Percentiles rank a stretch among this genome's conserved stretches.
Conservation (phyloP, 169 alveolate genomes). For the Ophryocystis elektroscirrha region DNA sequence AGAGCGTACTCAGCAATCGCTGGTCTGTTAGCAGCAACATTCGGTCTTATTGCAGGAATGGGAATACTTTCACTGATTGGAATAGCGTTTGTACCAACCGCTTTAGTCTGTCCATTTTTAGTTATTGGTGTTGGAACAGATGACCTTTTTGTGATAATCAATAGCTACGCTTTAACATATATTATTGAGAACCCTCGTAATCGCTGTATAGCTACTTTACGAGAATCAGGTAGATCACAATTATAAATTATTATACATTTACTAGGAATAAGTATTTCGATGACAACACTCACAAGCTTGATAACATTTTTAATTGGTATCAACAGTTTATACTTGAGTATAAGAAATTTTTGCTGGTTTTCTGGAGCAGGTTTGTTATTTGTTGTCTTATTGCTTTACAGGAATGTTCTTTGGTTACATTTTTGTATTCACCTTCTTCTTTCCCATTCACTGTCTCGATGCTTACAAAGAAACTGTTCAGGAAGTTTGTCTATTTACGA, state of each 20-base stretch:
- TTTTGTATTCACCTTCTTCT: slow-evolving; percentile 13
- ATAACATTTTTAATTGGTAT: slow-evolving; percentile 45
- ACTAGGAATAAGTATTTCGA: slow-evolving; percentile 39
- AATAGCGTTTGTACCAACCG: slow-evolving; percentile 37
- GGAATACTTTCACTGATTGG: slow-evolving; percentile 29
- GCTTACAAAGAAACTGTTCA: slow-evolving; percentile 15
- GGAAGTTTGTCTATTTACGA: too few species aligned
- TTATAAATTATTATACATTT: not conserved
- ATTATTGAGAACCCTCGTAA: slow-evolving; percentile 2
- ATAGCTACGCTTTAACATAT: slow-evolving; percentile 31
- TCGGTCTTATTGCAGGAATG: slow-evolving; percentile 37
- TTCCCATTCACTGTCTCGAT: slow-evolving; percentile 18
- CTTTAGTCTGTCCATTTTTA: slow-evolving; percentile 30
- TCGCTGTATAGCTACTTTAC: not conserved
- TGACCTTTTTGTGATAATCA: slow-evolving; percentile 32
- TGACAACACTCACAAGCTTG: slow-evolving; percentile 45
- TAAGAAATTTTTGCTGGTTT: slow-evolving; percentile 38
- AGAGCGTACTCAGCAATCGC: slow-evolving; percentile 27
- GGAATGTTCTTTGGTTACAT: not conserved
- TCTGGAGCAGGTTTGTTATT: slow-evolving; percentile 27
- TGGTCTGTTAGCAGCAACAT: slow-evolving; percentile 35
- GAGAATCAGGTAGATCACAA: not conserved
- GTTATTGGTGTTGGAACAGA: slow-evolving; percentile 39
- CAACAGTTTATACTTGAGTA: slow-evolving; percentile 41
- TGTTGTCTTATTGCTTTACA: not conserved